These are phyloP conservation scores for Avena atlantica DNA, from an alignment of 176 grass and related monocot genomes.

Conservation along the genomic window DNA sequence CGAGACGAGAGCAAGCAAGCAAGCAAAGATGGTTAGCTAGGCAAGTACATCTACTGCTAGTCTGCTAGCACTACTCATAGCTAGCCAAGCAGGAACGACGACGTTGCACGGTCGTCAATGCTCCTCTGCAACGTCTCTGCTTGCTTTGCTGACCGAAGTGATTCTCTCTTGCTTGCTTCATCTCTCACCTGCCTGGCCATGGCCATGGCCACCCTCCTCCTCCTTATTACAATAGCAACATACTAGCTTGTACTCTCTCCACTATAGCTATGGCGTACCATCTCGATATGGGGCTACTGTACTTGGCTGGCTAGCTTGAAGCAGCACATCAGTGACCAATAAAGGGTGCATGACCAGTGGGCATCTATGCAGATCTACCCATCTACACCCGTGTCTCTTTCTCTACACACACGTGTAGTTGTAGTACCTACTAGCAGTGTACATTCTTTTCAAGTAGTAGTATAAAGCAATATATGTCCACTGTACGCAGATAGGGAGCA, in stretches of 20 bases:
- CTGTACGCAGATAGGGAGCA: neutral
- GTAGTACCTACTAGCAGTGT: neutral
- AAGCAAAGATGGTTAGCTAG: neutral
- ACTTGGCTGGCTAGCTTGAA: neutral
- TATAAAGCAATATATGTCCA: neutral
- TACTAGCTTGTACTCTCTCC: neutral
- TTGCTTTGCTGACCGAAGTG: neutral
- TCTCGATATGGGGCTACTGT: neutral
- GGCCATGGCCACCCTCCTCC: neutral
- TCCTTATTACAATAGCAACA: neutral
- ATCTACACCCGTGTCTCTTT: neutral
- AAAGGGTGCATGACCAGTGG: neutral
- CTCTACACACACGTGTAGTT: neutral
- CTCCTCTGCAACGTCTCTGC: neutral
- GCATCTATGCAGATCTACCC: neutral
- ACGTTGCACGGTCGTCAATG: neutral
- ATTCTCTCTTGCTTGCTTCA: neutral
- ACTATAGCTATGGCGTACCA: neutral
- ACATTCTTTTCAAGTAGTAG: neutral
- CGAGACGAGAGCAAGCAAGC: neutral
- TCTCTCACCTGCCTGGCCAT: neutral
- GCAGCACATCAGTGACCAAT: neutral
- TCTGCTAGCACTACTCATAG: neutral
- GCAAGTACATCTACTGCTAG: neutral
- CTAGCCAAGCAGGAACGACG: neutral